Evolutionary conservation across 441 rosid genomes (phyloP), one percentile per base, ranked within the genome.

Genomic region (Raphanus hybrid): DNA sequence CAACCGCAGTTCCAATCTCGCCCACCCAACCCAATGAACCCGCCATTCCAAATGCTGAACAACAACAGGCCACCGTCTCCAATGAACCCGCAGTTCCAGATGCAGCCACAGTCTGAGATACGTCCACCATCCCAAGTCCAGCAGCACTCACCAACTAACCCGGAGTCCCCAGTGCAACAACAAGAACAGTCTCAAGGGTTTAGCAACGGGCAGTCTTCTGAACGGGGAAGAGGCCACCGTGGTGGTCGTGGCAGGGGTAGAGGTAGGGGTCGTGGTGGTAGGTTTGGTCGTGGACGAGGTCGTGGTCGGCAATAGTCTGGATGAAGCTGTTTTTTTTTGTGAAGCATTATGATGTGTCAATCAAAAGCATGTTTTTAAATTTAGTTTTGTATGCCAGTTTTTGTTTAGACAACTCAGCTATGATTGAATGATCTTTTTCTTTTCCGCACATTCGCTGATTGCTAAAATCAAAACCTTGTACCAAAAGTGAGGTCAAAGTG

Each of bases 191-290:
- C 83, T 14, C 86, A 81, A 73, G 84, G 80, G 61, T 86, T 90
- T 78, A 88, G 82, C 65, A 23, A 11, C 8, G 87, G 92, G 16
- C 78, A 86, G 55, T 74, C 88, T 62, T 81, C 87, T 3, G 58
- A 74, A 39, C 84, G 71, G 8, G 93, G 91, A 71, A 83, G 84
- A 84, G 81, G 79, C 81, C 82, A 34, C 78, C 77, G 67, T 71
- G 87, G 81, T 11, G 87, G 81, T 11, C 82, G 87, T 54, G 82
- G 81, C 16, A 64, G 73, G 62, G 85, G 79, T 8, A 74, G 88
- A 4, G 87, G 80, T 5, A 74, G 87, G 68, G 85, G 84, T 10
- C 69, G 80, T 0, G 80, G 80, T 0, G 80, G 85, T 32, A 57
- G 82, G 18, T 80, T 74, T 59, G 64, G 64, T 10, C 80, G 85